Evolutionary conservation across 129 eudicot genomes (phyloP).

Genomic region (Lactuca sativa): DNA sequence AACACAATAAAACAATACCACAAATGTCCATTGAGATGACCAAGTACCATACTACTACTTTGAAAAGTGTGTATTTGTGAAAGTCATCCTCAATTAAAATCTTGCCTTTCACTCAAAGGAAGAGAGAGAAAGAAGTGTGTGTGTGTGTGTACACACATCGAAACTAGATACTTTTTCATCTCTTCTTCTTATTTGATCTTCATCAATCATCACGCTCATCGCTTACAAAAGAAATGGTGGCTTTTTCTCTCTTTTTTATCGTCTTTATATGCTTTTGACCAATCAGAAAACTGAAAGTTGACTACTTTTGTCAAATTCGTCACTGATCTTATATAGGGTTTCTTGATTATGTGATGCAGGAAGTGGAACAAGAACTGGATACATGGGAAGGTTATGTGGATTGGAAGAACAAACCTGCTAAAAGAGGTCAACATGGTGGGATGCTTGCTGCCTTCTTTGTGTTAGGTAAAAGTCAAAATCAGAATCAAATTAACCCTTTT

Average conservation of each 20-base stretch:
- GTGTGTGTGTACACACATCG: neutral
- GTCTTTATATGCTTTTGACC: neutral
- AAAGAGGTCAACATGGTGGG: slow-evolving; percentile 63
- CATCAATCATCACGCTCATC: neutral
- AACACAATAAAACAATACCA: neutral
- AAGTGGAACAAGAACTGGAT: slow-evolving; percentile 1
- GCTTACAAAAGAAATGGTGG: neutral
- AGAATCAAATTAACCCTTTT: neutral
- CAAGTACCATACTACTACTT: neutral
- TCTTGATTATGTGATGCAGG: neutral
- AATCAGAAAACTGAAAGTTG: neutral
- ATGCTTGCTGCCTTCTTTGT: slow-evolving; percentile 67
- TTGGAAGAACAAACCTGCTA: slow-evolving; percentile 57
- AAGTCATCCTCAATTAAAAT: neutral
- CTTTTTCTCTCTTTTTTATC: neutral
- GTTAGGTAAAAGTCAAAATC: slow-evolving; percentile 38
- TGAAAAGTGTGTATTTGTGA: neutral
- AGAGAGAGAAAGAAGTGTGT: neutral
- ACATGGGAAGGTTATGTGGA: slow-evolving; percentile 74
- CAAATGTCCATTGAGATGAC: neutral
- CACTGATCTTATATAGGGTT: neutral
- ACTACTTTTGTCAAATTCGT: neutral
- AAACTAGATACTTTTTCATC: neutral
- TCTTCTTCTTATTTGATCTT: neutral
- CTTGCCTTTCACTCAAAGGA: neutral